Base-by-base conservation (phyloP, 306 rosid species). In the Cyamopsis tetragonoloba region DNA sequence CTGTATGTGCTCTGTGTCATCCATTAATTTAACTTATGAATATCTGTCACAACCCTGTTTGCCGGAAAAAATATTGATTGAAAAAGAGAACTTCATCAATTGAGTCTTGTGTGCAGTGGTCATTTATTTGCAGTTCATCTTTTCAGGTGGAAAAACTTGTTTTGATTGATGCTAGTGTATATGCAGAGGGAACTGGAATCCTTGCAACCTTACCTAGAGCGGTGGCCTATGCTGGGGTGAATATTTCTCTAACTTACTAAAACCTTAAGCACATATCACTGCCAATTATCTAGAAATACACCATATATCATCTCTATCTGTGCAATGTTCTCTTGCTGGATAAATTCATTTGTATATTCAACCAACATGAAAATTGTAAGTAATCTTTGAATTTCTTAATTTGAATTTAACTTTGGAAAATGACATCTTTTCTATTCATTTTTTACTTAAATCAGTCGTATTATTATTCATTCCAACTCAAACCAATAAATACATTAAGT, bases 121-220 rank as follows among this genome's bases (percentile, higher is more conserved):
- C n/a, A 62, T 80, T 60, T 51, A 39, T 62, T 78, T 82, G 65
- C 41, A 48, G 69, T 62, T 78, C 56, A 64, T 68, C 30, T 71
- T 79, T 82, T 77, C 89, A 93, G 98, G 97, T 93, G 38, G 89
- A 93, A 63, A 93, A 83, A 80, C 93, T 89, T 53, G 84, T 89
- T 80, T 83, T 93, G 86, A 81, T 93, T 59, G 98, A 85, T 76
- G 96, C 96, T 46, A 87, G 98, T 81, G 98, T 88, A 72, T 90
- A 89, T 79, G 77, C 91, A 47, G 85, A 93, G 85, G 97, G 92
- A 59, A 85, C 86, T 0, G 95, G 88, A 75, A 82, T 79, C 63
- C 79, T 86, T 32, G 89, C 97, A 51, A 82, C 76, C 68, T 66
- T 88, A 20, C 96, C 97, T 1, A 86, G 74, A 82, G 28, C 67